Evolutionary conservation across 345 rosid species (phyloP).

Genomic region (Cardamine chenopodiifolia): DNA sequence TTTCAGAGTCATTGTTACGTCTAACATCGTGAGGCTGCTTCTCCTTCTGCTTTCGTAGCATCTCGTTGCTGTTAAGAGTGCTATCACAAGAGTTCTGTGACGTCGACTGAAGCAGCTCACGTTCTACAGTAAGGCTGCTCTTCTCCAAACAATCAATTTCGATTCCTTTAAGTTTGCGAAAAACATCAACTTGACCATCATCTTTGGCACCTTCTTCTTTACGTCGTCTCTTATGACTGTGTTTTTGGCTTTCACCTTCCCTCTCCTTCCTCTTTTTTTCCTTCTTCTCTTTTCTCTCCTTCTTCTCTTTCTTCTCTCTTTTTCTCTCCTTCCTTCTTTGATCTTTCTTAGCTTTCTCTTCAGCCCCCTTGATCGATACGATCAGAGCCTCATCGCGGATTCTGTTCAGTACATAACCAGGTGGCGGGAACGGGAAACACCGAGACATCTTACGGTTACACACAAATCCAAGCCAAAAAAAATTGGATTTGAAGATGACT

Average conservation of each 20-base stretch:
- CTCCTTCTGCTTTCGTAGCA: constrained; percentile 37
- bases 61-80: constrained; percentile 49
- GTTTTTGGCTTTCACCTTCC: constrained; percentile 35
- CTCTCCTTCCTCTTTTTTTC: constrained; percentile 27
- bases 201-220: constrained; percentile 26
- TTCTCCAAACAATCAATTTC: constrained; percentile 36
- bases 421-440: constrained; percentile 66
- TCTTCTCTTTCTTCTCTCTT: constrained; percentile 1
- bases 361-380: constrained; percentile 50
- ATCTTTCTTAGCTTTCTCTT: constrained; percentile 41
- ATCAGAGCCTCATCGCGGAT: constrained; percentile 49
- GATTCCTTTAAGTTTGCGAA: constrained; percentile 12
- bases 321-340: constrained; percentile 18
- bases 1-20: constrained; percentile 56
- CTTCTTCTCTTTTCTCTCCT: constrained; percentile 28
- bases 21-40: constrained; percentile 40
- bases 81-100: constrained; percentile 52
- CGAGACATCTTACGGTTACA: constrained; percentile 56
- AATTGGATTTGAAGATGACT: background rate
- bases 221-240: constrained; percentile 18
- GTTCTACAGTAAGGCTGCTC: constrained; percentile 41
- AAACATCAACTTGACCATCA: constrained; percentile 15
- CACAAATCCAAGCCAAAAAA: background rate
- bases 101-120: constrained; percentile 41
- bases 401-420: constrained; percentile 48